Evolutionary conservation across 495 filamentous ascomycete species (phyloP), one percentile per base, ranked within the genome.

Genomic region (Neurospora pannonica): DNA sequence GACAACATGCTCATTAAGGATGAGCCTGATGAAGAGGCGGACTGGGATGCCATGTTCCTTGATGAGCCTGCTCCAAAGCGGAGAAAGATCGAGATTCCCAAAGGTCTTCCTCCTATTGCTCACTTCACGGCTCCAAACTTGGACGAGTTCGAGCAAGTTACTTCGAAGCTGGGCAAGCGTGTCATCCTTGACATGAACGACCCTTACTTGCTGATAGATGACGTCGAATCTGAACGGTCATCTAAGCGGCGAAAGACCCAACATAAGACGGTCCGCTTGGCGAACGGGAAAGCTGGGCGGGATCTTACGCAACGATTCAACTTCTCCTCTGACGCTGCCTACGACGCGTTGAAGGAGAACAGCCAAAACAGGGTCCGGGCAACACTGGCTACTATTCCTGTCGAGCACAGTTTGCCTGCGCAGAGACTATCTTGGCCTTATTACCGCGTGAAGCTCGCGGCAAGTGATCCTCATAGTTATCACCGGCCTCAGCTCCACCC

Each of bases 281-380:
- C 84, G 11, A 87, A 86, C 62, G 87, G 88, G 11, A 84, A 84
- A 39, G 78, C 90, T 19, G 86, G 86, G 28, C 88, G 87, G 37
- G 86, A 89, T 70, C 82, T 97, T n/a, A 89, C 86, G 36, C 87
- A 90, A 75, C 88, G 94, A 31, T 98, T 97, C 87, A 98, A 98
- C 81, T 92, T 97, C 70, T 97, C 95, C 37, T 97, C 97, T 74
- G 96, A 99, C 78, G 91, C 94, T 67, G 95, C 94, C 2, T 99
- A 99, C 79, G 93, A 97, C 77, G 90, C 92, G 71, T 88, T 99
- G 60, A 98, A 99, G 82, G 94, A 97, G 80, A 99, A 98, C 80
- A 93, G 94, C 76, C 93, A 97, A 83, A 95, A 92, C 86, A 97
- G 97, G 83, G 91, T 99, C 75, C 91, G 96, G 48, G 95, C 94